Evolutionary conservation across 768 basidiomycete species (phyloP), one percentile per base, ranked within the genome.

Genomic region (Candolleomyces aberdarensis): DNA sequence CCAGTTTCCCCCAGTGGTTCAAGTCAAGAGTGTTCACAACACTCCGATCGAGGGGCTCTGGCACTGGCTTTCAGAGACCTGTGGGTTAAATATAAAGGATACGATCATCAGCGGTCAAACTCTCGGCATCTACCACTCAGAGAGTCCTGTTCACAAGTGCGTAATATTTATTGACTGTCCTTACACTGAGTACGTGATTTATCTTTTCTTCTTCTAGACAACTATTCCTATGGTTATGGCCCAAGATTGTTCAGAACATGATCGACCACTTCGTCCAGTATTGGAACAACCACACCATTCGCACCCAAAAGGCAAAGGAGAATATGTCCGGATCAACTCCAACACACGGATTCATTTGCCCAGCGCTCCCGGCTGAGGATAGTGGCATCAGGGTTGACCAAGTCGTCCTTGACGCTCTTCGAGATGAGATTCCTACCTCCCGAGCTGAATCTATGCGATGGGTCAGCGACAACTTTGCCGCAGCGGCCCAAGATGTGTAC

Each of bases 221-320:
- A 19, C 46, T 66, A 52, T 72, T 72, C 53, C 47, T 68, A 22
- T 73, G 69, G 69, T 52, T 73, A 6, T 73, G 72, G 72, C 71
- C 67, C 0, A 58, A 70, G 31, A 66, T 73, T 29, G 60, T 71
- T 8, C 72, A 73, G 41, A 46, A 51, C 17, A 61, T 62, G 22
- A 61, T 73, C 5, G 59, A 73, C 44, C n/a, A 62, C 11, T 73
- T 71, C 58, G 60, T 57, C 0, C 60, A 70, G 58, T 68, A 66
- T 47, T 72, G 70, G 70, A 74, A 69, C 50, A 66, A 65, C 41
- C 71, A 73, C 56, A 50, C 44, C 29, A 67, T 72, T 43, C 60
- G 67, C 0, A 11, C 22, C 1, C 68, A 72, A 49, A 1, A 20
- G 4, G 52, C 66, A 4, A 73, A 73, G 57, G 40, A 64, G 1